These are phyloP conservation scores for Candida endomychidarum DNA, from an alignment of 805 yeast species.

Conservation along the genomic window DNA sequence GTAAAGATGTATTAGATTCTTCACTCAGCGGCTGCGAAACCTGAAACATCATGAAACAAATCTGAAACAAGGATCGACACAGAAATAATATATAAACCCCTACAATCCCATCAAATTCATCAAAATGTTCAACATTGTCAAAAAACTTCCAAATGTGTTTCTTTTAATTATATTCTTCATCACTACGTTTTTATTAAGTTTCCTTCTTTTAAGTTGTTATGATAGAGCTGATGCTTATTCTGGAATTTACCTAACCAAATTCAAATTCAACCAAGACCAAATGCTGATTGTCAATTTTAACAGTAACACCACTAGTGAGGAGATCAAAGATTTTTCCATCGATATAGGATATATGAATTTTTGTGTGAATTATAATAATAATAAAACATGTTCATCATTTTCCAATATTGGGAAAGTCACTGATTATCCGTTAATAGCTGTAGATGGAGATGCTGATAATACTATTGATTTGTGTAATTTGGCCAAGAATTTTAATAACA, in stretches of 20 bases:
- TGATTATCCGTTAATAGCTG: constrained; percentile 15
- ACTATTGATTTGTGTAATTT: constrained; percentile 46
- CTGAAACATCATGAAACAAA: constrained; percentile 12
- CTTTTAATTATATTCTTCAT: constrained; percentile 45
- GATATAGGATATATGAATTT: constrained; percentile 57
- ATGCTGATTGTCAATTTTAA: constrained; percentile 14
- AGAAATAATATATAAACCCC: not conserved
- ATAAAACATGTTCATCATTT: constrained; percentile 37
- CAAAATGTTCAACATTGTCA: constrained; percentile 11
- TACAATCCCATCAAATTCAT: not conserved
- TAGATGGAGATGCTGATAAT: constrained; percentile 9
- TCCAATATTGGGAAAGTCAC: constrained; percentile 22
- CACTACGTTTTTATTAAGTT: constrained; percentile 50
- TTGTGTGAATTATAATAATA: constrained; percentile 44
- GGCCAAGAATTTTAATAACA: constrained; percentile 44
- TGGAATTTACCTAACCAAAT: constrained; percentile 49
- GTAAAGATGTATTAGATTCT: no score
- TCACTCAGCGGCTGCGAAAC: constrained; percentile 6
- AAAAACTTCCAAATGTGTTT: constrained; percentile 22
- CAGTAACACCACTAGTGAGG: constrained; percentile 17
- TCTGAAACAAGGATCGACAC: not conserved
- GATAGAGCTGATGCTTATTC: constrained; percentile 41
- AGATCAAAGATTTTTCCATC: constrained; percentile 43
- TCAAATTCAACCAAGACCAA: constrained; percentile 43
- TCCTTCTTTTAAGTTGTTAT: constrained; percentile 57